These are phyloP conservation scores for Colletotrichum tabaci DNA, from an alignment of 2,329 filamentous ascomycete genomes.

Conservation along the genomic window DNA sequence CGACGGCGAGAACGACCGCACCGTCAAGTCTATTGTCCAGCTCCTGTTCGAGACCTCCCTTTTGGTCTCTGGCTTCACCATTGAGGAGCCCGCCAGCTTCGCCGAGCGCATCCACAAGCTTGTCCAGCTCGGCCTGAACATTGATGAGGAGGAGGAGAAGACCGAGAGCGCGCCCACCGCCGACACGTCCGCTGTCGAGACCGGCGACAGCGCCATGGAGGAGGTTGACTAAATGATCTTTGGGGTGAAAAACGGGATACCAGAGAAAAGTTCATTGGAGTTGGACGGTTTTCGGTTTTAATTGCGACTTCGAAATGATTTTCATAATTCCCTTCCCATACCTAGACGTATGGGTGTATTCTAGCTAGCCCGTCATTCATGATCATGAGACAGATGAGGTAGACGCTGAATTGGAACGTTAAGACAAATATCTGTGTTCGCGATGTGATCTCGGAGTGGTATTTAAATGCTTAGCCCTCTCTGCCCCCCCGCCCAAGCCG, in stretches of 20 bases:
- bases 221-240: slow-evolving; percentile 88
- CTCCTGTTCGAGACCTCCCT: slow-evolving; percentile 99
- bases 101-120: slow-evolving; percentile 99
- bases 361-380: slow-evolving; percentile 58
- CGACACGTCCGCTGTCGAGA: slow-evolving; percentile 71
- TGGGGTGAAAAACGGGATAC: slow-evolving; percentile 52
- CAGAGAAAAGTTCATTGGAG: slow-evolving; percentile 54
- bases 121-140: slow-evolving; percentile 96
- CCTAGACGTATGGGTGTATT: slow-evolving; percentile 54
- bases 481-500: no score
- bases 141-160: slow-evolving; percentile 92
- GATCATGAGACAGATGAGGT: slow-evolving; percentile 59
- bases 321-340: slow-evolving; percentile 52
- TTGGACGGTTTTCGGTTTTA: slow-evolving; percentile 56
- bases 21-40: slow-evolving; percentile 98
- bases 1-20: slow-evolving; percentile 98
- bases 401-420: slow-evolving; percentile 51
- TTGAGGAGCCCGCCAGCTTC: slow-evolving; percentile 97
- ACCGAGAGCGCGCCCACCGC: slow-evolving; percentile 71
- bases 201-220: slow-evolving; percentile 97
- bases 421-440: slow-evolving; percentile 5
- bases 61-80: slow-evolving; percentile 98
- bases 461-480: fast-evolving
- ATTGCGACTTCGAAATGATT: slow-evolving; percentile 42
- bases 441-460: not conserved